These are phyloP conservation scores for Bipolaris zeicola DNA, from an alignment of 2,329 filamentous ascomycete species.

Conservation along the genomic window DNA sequence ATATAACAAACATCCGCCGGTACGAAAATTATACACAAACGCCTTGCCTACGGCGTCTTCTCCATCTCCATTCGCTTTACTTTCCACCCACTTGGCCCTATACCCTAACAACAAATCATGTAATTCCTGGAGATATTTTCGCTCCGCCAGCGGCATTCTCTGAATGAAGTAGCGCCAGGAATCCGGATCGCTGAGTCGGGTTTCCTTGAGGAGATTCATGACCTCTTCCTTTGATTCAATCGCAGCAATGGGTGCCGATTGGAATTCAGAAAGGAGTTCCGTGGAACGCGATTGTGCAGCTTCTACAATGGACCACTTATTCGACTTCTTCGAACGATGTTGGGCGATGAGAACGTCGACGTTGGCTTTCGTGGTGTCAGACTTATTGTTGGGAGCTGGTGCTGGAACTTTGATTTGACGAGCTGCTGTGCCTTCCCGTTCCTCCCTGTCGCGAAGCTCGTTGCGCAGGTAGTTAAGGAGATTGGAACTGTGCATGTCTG, in stretches of 20 bases:
- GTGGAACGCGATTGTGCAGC: conserved; percentile 65
- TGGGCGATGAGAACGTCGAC: conserved; percentile 84
- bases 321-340: conserved; percentile 88
- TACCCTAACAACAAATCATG: conserved; percentile 74
- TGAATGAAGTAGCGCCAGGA: conserved; percentile 85
- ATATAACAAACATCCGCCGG: conserved; percentile 82
- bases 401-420: conserved; percentile 29
- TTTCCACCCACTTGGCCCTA: conserved; percentile 62
- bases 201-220: conserved; percentile 75
- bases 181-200: conserved; percentile 77
- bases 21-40: conserved; percentile 91
- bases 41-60: conserved; percentile 66
- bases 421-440: conserved; percentile 58
- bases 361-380: conserved; percentile 55
- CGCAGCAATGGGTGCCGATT: conserved; percentile 80
- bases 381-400: conserved; percentile 25
- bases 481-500: conserved; percentile 74
- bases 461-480: conserved; percentile 79
- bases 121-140: conserved; percentile 81
- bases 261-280: conserved; percentile 70
- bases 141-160: conserved; percentile 73
- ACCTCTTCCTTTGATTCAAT: conserved; percentile 87
- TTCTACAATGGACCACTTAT: conserved; percentile 83
- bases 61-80: conserved; percentile 36
- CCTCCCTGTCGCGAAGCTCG: conserved; percentile 80